phyloP scores from a whole-genome alignment of 192 early-diverging fungal genomes.

The Anaeromyces robustus region DNA sequence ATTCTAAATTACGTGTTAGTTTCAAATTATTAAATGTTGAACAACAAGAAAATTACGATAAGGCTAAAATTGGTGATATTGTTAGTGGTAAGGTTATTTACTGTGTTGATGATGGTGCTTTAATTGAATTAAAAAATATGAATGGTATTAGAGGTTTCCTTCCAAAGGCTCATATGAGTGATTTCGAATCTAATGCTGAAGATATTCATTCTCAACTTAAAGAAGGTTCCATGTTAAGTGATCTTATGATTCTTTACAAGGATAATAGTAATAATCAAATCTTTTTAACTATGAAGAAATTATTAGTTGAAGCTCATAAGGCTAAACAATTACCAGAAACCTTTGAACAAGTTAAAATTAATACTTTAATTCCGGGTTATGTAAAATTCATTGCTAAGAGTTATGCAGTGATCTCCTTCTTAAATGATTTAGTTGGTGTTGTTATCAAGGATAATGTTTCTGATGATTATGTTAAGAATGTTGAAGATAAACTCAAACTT shows the following conservation, averaged over 20 bases:
- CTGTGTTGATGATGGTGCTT: background rate
- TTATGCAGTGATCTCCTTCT: background rate
- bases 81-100: background rate
- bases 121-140: background rate
- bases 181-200: background rate
- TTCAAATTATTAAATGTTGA: slow-evolving; percentile 28
- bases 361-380: background rate
- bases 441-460: background rate
- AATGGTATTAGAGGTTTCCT: background rate
- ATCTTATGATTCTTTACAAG: background rate
- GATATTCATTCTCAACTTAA: background rate
- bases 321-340: background rate
- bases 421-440: background rate
- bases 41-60: background rate
- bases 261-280: background rate
- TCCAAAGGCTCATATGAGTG: slow-evolving; percentile 6
- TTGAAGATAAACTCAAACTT: slow-evolving; percentile 11
- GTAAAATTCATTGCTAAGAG: background rate
- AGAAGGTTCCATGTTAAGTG: background rate
- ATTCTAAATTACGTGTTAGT: slow-evolving; percentile 49
- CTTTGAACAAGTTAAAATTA: background rate
- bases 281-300: background rate
- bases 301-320: background rate
- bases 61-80: background rate
- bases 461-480: background rate